Evolutionary conservation across 768 basidiomycete species (phyloP).

Genomic region (Tephrocybe sp.): DNA sequence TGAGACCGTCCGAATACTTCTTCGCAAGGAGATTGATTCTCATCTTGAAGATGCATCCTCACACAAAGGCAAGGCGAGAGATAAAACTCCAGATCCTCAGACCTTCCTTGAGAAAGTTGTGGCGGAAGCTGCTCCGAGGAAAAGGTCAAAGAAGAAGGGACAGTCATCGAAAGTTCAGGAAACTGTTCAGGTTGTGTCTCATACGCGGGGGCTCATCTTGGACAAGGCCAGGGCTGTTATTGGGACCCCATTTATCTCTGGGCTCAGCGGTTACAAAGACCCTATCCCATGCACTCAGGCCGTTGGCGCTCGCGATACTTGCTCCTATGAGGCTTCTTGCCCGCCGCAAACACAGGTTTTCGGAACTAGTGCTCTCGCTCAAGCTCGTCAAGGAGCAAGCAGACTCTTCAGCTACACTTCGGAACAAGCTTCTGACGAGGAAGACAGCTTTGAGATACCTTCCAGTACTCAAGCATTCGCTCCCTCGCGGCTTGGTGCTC

Average conservation of each 20-base stretch:
- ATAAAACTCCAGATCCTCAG: conserved; percentile 20
- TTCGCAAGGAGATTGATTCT: conserved; percentile 45
- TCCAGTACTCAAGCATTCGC: conserved; percentile 29
- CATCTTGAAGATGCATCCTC: conserved; percentile 13
- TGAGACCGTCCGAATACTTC: conserved; percentile 52
- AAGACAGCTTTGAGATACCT: conserved; percentile 12
- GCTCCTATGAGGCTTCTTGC: background rate
- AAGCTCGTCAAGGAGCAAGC: conserved; percentile 15
- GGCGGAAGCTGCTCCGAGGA: conserved; percentile 42
- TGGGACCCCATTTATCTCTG: conserved; percentile 9
- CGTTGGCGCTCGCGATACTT: conserved; percentile 1
- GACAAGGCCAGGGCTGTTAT: conserved; percentile 35
- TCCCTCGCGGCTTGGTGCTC: conserved; percentile 28
- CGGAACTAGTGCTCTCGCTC: conserved; percentile 34
- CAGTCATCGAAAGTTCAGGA: conserved; percentile 35
- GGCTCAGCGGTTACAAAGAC: conserved; percentile 7
- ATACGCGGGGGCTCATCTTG: conserved; percentile 44
- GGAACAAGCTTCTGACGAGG: background rate
- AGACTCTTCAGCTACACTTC: conserved; percentile 7
- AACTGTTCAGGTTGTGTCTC: conserved; percentile 44
- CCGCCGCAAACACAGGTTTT: conserved; percentile 37
- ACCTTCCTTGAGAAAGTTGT: conserved; percentile 58
- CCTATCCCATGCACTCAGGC: conserved; percentile 16
- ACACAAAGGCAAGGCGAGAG: conserved; percentile 21
- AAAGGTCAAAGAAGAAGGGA: conserved; percentile 45